Evolutionary conservation across 2,329 filamentous ascomycete genomes (phyloP).

Genomic region (Podosphaera fusca): DNA sequence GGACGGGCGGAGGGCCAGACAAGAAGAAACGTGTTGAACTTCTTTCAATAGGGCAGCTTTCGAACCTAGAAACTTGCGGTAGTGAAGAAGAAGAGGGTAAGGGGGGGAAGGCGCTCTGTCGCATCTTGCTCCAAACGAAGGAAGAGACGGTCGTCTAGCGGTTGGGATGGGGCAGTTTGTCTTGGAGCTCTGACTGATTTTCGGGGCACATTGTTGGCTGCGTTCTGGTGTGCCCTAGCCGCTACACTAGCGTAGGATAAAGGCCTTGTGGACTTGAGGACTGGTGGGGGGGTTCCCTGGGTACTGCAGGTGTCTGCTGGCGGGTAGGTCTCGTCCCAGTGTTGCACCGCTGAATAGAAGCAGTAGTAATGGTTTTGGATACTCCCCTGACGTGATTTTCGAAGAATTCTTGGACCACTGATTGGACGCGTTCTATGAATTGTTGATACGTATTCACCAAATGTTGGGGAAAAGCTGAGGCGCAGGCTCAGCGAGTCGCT

Average conservation of each 20-base stretch:
- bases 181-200: not conserved
- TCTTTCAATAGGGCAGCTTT: not conserved
- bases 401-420: not conserved
- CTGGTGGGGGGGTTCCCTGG: not conserved
- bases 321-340: no score
- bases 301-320: not conserved
- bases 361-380: not conserved
- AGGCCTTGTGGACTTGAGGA: not conserved
- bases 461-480: not conserved
- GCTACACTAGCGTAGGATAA: not conserved
- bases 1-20: not conserved
- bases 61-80: not conserved
- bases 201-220: not conserved
- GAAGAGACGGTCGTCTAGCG: not conserved
- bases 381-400: not conserved
- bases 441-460: not conserved
- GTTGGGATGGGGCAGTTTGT: not conserved
- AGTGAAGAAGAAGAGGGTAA: not conserved
- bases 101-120: not conserved
- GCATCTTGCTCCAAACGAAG: not conserved
- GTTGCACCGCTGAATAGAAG: no score
- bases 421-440: not conserved
- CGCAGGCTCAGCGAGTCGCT: not conserved
- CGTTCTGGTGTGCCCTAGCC: not conserved
- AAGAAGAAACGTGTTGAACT: not conserved